Percentiles rank a stretch among this genome's conserved stretches.
These are phyloP conservation scores for Beverwykella pulmonaria DNA, from an alignment of 495 filamentous ascomycete species.

Conservation along the genomic window DNA sequence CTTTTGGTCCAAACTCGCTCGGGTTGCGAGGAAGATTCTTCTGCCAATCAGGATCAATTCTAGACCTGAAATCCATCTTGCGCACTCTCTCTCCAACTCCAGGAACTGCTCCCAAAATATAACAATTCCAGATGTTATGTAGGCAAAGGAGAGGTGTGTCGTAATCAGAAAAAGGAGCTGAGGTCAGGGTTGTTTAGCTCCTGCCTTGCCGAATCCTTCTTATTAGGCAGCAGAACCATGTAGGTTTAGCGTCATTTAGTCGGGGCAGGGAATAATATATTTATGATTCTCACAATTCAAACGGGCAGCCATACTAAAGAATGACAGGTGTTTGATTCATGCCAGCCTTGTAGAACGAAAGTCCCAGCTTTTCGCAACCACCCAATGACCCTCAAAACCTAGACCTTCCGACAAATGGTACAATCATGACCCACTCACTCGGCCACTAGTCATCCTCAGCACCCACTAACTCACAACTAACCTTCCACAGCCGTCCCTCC, in stretches of 20 bases:
- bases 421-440: too few relatives aligned
- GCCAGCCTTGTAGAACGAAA: too few relatives aligned
- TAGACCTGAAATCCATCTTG: background rate
- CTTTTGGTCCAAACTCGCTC: background rate
- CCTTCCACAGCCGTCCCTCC: slow-evolving; percentile 37
- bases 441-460: slow-evolving; percentile 10
- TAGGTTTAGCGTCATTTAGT: background rate
- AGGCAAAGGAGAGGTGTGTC: too few relatives aligned
- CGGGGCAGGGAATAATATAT: too few relatives aligned
- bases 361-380: too few relatives aligned
- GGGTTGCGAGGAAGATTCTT: background rate
- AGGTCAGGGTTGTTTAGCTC: background rate
- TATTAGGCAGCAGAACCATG: background rate
- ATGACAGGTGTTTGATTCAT: too few relatives aligned
- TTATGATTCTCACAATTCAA: too few relatives aligned
- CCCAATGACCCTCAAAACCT: too few relatives aligned
- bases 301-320: too few relatives aligned
- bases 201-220: background rate
- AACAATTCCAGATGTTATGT: background rate
- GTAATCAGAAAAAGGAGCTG: background rate
- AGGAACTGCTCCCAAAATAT: background rate
- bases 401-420: too few relatives aligned
- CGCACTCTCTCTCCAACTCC: background rate
- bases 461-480: slow-evolving; percentile 29
- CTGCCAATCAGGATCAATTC: background rate